A percentile compares a stretch with the other conserved stretches of the same genome.
phyloP scores from a whole-genome alignment of 352 stramenopile genomes.

The Phytophthora cactorum region DNA sequence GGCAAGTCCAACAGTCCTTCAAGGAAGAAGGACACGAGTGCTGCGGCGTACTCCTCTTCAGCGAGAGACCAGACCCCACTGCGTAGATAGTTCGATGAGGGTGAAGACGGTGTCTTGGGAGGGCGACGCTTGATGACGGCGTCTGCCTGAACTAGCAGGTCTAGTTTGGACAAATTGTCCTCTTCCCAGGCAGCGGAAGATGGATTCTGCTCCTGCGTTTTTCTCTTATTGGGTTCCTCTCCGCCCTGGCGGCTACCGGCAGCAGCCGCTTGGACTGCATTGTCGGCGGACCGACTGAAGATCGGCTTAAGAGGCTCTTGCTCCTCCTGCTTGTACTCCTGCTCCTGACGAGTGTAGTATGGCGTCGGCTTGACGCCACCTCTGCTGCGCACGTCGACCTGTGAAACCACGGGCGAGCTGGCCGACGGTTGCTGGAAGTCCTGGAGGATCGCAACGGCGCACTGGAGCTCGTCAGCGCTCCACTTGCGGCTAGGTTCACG shows the following conservation, averaged over 20 bases:
- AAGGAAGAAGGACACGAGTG: conserved; percentile 74
- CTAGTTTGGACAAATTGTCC: conserved; percentile 55
- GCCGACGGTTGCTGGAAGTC: conserved; percentile 53
- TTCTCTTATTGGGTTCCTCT: conserved; percentile 11
- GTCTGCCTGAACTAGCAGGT: conserved; percentile 75
- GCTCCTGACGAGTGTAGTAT: conserved; percentile 24
- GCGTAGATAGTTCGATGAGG: conserved; percentile 39
- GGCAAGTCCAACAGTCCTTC: conserved; percentile 53
- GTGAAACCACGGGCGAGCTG: conserved; percentile 3
- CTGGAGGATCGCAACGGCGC: conserved; percentile 67
- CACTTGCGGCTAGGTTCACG: conserved; percentile 33
- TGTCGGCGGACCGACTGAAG: conserved; percentile 7
- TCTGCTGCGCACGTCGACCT: background rate
- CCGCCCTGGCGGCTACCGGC: background rate
- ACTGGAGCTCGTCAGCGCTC: conserved; percentile 63
- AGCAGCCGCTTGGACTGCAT: conserved; percentile 4
- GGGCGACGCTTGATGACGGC: conserved; percentile 58
- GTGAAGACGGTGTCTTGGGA: conserved; percentile 19
- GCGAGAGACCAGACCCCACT: conserved; percentile 68
- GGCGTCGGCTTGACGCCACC: conserved; percentile 6
- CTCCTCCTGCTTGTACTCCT: conserved; percentile 25
- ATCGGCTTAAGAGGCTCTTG: background rate
- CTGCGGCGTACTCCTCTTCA: conserved; percentile 71
- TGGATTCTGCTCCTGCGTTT: conserved; percentile 9
- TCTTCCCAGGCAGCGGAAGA: conserved; percentile 19